Percentiles rank a stretch among this genome's conserved stretches.
Evolutionary conservation across 768 basidiomycete species (phyloP).

Genomic region (Boletus subcaerulescens): DNA sequence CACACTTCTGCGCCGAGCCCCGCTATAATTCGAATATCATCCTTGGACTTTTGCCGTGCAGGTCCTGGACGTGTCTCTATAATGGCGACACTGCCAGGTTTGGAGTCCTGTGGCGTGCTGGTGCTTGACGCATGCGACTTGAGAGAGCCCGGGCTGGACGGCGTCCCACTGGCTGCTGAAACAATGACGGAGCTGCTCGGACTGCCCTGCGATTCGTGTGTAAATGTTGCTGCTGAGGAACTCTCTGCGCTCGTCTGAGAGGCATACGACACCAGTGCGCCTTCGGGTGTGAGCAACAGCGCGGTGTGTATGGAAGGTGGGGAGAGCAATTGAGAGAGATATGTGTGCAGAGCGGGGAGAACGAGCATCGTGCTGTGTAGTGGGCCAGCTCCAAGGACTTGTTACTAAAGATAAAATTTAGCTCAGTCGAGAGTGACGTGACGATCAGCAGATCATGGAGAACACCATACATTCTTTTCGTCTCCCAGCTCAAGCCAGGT

Average conservation of each 20-base stretch:
- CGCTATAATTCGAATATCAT: constrained; percentile 69
- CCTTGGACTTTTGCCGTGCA: constrained; percentile 48
- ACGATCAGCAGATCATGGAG: constrained; percentile 1
- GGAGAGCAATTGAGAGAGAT: constrained; percentile 60
- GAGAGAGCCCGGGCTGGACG: constrained; percentile 13
- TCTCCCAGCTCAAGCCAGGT: neutral
- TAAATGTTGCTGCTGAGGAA: neutral
- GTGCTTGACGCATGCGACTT: constrained; percentile 8
- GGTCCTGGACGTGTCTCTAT: constrained; percentile 2
- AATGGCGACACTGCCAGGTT: constrained; percentile 10
- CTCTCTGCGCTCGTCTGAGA: constrained; percentile 38
- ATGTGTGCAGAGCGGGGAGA: constrained; percentile 61
- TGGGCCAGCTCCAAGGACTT: neutral
- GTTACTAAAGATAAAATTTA: neutral
- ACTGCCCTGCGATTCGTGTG: constrained; percentile 6
- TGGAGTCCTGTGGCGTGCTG: constrained; percentile 10
- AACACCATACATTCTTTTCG: constrained; percentile 27
- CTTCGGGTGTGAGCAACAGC: constrained; percentile 67
- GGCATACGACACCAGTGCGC: constrained; percentile 68
- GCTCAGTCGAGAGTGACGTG: constrained; percentile 1
- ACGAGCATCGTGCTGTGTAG: constrained; percentile 52
- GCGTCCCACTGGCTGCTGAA: neutral
- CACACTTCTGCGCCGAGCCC: constrained; percentile 75
- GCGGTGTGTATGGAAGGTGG: constrained; percentile 67
- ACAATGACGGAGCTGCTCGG: neutral